Base-by-base conservation (phyloP, 768 basidiomycete species). In the Cyclocybe aegerita region DNA sequence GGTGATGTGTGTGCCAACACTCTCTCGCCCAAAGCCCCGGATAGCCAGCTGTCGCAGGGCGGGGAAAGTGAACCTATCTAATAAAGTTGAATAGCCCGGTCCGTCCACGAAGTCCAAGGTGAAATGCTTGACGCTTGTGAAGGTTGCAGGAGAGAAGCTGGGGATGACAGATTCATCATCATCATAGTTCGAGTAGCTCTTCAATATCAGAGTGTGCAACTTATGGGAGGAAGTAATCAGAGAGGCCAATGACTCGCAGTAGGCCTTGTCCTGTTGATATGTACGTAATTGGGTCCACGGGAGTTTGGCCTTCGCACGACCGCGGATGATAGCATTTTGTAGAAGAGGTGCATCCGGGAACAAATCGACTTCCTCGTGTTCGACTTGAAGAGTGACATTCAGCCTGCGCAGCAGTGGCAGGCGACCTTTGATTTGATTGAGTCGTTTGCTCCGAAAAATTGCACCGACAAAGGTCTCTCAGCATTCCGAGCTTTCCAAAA, bases 401-500 rank as follows among this genome's bases (percentile, higher is more conserved):
- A 59, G 12, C 1, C 43, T 51, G 1, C 50, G 49, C 6, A 56
- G 44, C 14, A 52, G 48, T 32, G 47, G 40, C 8, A 59, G 33
- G 12, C 45, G 54, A 4, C 58, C 55, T 48, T 54, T 59, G 15
- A 59, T n/a, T 33, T 34, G 23, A 23, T 48, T 8, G 50, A 43
- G 39, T 56, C 47, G 12, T 54, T 47, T 7, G 46, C 47, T 5
- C 23, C 23, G 5, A 3, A 23, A 23, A 23, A 5, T 23, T 23
- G 23, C 23, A 23, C 55, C 12, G 55, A 54, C n/a, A 56, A 44
- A 15, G 3, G 34, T 51, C 33, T 52, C 44, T 55, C 58, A 59
- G 31, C 58, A 49, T 33, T 59, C 50, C 11, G 55, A 59, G 39
- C 56, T 52, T 14, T 46, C 46, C 41, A 55, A 46, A 9, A 59